These are phyloP conservation scores for Didymella segeticola DNA, from an alignment of 2,329 filamentous ascomycete genomes.

Conservation along the genomic window DNA sequence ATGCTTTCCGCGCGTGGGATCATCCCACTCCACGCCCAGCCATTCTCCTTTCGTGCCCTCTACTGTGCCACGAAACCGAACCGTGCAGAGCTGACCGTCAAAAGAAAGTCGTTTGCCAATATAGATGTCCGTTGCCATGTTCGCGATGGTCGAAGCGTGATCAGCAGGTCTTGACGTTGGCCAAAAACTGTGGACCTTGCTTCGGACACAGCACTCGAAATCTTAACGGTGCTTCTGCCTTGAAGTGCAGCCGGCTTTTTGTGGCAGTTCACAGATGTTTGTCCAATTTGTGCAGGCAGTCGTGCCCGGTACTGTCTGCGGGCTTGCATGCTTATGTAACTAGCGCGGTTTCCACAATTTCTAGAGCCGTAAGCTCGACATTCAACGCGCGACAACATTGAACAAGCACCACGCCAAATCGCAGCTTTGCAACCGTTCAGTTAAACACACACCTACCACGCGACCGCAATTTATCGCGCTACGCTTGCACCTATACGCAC, in stretches of 20 bases:
- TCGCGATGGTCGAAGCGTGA: background rate
- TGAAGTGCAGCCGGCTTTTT: background rate
- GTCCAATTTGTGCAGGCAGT: background rate
- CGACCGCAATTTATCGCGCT: too few species aligned
- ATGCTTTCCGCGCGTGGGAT: constrained; percentile 85
- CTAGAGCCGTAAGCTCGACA: constrained; percentile 20
- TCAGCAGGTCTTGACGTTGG: too few species aligned
- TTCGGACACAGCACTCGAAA: background rate
- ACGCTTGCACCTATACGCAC: background rate
- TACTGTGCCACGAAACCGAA: constrained; percentile 82
- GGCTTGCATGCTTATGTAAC: constrained; percentile 10
- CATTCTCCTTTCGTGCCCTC: constrained; percentile 78
- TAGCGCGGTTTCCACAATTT: constrained; percentile 34
- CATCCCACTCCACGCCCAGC: constrained; percentile 98
- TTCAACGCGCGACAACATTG: constrained; percentile 15
- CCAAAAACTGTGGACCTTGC: background rate
- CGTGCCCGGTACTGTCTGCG: constrained; percentile 5
- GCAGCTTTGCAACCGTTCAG: background rate
- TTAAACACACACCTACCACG: background rate
- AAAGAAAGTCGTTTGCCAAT: constrained; percentile 82
- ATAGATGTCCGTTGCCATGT: constrained; percentile 48
- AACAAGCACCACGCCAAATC: background rate
- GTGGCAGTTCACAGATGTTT: background rate
- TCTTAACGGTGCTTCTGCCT: background rate
- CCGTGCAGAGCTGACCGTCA: constrained; percentile 77